A percentile compares a stretch with the other conserved stretches of the same genome.
Conservation (phyloP, 495 filamentous ascomycete genomes). For the Penicillium coprophilum region DNA sequence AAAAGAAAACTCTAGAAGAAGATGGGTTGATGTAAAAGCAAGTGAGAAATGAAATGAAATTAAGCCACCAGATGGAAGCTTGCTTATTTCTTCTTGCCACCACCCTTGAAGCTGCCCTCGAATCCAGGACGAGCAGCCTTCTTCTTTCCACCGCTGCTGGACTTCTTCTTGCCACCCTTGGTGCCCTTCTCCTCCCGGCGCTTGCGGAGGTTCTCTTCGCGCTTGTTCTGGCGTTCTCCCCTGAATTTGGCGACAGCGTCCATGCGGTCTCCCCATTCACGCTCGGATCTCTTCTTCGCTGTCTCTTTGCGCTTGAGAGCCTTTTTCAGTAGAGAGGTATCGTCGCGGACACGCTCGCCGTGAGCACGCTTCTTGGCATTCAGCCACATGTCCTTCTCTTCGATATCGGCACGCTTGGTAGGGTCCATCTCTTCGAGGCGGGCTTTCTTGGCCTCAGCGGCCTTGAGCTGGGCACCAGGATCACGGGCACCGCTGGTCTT, state of each 20-base stretch:
- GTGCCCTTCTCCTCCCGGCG: conserved; percentile 71
- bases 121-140: conserved; percentile 75
- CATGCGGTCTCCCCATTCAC: conserved; percentile 82
- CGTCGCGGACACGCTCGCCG: conserved; percentile 87
- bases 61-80: conserved; percentile 33
- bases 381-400: conserved; percentile 92
- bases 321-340: conserved; percentile 88
- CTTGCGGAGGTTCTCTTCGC: conserved; percentile 85
- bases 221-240: conserved; percentile 78
- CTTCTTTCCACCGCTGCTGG: conserved; percentile 54
- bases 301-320: conserved; percentile 90
- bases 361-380: conserved; percentile 86
- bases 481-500: conserved; percentile 79
- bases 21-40: background rate
- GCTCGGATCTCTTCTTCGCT: conserved; percentile 82
- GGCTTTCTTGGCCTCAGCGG: conserved; percentile 69
- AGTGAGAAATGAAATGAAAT: conserved; percentile 13
- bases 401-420: conserved; percentile 76
- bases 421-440: conserved; percentile 69
- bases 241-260: conserved; percentile 73
- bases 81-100: conserved; percentile 47
- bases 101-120: conserved; percentile 81
- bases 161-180: conserved; percentile 63
- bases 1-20: conserved; percentile 11
- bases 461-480: conserved; percentile 68